Evolutionary conservation across 345 rosid genomes (phyloP).

Genomic region (Syzygium aqueum): DNA sequence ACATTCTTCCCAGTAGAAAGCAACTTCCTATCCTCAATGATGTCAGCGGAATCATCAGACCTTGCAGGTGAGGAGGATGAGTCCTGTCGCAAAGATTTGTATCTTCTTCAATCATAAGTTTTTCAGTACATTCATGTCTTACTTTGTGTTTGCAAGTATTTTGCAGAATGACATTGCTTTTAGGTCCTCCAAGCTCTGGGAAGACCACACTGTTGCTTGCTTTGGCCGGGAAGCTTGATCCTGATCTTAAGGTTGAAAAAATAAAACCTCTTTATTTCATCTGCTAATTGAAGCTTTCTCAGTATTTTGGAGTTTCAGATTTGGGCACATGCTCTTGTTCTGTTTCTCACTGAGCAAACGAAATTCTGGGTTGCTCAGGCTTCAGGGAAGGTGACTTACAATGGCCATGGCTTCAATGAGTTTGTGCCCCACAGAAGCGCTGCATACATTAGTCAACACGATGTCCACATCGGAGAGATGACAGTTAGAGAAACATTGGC

Average conservation of each 20-base stretch:
- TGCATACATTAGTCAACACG: constrained; percentile 66
- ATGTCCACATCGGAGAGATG: constrained; percentile 47
- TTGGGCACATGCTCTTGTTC: neutral
- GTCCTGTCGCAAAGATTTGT: neutral
- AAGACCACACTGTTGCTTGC: constrained; percentile 75
- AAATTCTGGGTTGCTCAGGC: constrained; percentile 5
- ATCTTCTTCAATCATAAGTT: neutral
- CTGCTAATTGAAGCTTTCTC: neutral
- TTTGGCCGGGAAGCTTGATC: constrained; percentile 70
- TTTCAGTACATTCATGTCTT: neutral
- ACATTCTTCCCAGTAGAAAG: constrained; percentile 40
- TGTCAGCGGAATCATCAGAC: constrained; percentile 63
- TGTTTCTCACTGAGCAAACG: neutral
- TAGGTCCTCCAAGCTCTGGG: constrained; percentile 89
- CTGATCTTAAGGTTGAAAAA: constrained; percentile 34
- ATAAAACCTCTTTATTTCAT: neutral
- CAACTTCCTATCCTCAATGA: constrained; percentile 51
- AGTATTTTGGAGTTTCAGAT: neutral
- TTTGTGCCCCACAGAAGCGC: constrained; percentile 61
- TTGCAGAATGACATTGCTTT: constrained; percentile 58
- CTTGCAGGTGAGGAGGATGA: constrained; percentile 39
- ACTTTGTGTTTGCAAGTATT: neutral
- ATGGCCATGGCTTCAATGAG: constrained; percentile 41
- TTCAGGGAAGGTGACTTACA: constrained; percentile 41
- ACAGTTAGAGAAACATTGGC: constrained; percentile 75